phyloP scores from a whole-genome alignment of 306 rosid species.

The Malus sylvestris region DNA sequence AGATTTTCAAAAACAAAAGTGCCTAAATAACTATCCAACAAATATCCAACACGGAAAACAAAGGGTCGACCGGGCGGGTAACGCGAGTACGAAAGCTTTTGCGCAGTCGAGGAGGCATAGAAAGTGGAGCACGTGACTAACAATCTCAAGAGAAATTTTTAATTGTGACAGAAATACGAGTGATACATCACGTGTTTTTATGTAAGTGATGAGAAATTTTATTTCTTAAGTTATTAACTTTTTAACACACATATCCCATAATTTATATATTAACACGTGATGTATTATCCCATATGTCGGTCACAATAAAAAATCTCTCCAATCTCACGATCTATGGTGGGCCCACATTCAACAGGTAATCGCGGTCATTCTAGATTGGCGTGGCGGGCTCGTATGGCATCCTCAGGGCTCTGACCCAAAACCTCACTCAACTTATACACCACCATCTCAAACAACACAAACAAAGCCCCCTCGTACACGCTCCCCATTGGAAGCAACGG shows the following conservation, averaged over 20 bases:
- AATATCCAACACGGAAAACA: neutral
- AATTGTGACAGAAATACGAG: fast-evolving
- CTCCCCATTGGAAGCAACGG: conserved; percentile 94
- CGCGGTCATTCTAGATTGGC: conserved; percentile 64
- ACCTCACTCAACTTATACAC: conserved; percentile 55
- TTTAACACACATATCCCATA: too few relatives aligned
- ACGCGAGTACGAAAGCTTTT: neutral
- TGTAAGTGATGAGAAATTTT: too few relatives aligned
- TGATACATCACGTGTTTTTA: too few relatives aligned
- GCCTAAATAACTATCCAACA: neutral
- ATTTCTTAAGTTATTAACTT: too few relatives aligned
- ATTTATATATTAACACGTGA: too few relatives aligned
- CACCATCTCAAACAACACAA: conserved; percentile 89
- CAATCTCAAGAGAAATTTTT: neutral
- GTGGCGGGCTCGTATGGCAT: conserved; percentile 79
- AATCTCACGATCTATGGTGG: neutral
- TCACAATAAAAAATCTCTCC: too few relatives aligned
- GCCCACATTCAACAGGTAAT: neutral
- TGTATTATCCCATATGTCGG: too few relatives aligned
- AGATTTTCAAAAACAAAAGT: neutral
- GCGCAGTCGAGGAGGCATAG: neutral
- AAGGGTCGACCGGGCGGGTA: neutral
- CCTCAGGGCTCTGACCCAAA: conserved; percentile 54
- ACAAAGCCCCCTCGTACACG: conserved; percentile 80
- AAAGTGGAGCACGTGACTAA: neutral